Evolutionary conservation across 305 asterid species (phyloP).

Genomic region (Fraxinus floribunda): DNA sequence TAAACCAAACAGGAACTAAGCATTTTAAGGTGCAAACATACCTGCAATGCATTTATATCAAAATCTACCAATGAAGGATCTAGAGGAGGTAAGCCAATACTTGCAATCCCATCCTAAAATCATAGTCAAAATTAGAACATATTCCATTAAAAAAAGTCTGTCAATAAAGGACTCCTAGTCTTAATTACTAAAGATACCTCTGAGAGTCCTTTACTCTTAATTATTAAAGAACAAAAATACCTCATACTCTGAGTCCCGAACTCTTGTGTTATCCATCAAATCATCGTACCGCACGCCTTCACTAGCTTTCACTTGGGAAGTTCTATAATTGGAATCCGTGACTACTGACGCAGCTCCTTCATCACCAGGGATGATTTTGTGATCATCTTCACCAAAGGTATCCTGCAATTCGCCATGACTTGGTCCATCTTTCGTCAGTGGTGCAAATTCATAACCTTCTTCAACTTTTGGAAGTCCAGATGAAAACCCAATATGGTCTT

Average conservation of each 20-base stretch:
- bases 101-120: slow-evolving; percentile 46
- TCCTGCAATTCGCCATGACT: slow-evolving; percentile 33
- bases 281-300: slow-evolving; percentile 46
- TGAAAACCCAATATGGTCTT: slow-evolving; percentile 59
- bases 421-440: slow-evolving; percentile 38
- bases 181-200: not conserved
- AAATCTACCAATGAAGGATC: slow-evolving; percentile 53
- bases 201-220: not conserved
- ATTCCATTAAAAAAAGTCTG: slow-evolving; percentile 8
- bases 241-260: slow-evolving; percentile 60
- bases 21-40: slow-evolving; percentile 20
- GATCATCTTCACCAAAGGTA: slow-evolving; percentile 39
- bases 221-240: slow-evolving; percentile 29
- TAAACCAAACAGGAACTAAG: not conserved
- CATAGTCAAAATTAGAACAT: slow-evolving; percentile 20
- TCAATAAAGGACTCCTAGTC: slow-evolving; percentile 1
- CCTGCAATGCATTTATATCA: slow-evolving; percentile 72
- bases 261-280: slow-evolving; percentile 41
- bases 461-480: slow-evolving; percentile 50
- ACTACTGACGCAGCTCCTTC: slow-evolving; percentile 34
- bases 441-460: slow-evolving; percentile 44
- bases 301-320: slow-evolving; percentile 37
- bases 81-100: slow-evolving; percentile 49
- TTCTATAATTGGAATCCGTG: slow-evolving; percentile 36
- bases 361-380: slow-evolving; percentile 33